A percentile compares a stretch with the other conserved stretches of the same genome.
Conservation (phyloP, 805 yeast genomes). For the Metschnikowia matae region DNA sequence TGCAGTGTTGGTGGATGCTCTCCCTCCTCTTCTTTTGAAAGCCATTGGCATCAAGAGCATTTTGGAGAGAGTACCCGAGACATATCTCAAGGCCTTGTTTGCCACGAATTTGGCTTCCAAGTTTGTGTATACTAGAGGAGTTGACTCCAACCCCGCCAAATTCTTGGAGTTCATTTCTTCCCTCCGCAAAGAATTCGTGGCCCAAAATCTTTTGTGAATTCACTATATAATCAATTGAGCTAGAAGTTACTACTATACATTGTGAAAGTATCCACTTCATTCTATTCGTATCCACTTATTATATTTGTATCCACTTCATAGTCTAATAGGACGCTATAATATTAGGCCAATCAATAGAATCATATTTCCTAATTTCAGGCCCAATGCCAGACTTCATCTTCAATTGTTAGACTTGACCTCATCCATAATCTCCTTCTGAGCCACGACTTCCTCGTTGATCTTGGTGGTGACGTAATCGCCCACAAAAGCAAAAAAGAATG, state of each 20-base stretch:
- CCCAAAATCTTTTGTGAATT: conserved; percentile 27
- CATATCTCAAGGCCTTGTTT: conserved; percentile 83
- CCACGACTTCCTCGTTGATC: conserved; percentile 34
- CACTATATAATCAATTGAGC: not conserved
- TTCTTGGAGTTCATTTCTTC: conserved; percentile 66
- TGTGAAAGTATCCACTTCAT: too few species aligned
- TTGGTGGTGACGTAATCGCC: conserved; percentile 38
- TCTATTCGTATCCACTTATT: too few species aligned
- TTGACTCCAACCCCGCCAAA: conserved; percentile 74
- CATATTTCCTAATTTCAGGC: too few species aligned
- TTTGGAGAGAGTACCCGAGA: conserved; percentile 74
- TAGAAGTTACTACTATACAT: not conserved
- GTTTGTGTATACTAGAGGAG: conserved; percentile 79
- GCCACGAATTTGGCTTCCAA: conserved; percentile 82
- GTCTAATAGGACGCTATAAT: too few species aligned
- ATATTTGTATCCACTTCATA: too few species aligned
- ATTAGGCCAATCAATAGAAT: too few species aligned
- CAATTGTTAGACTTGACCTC: conserved; percentile 15
- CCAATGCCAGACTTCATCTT: not conserved
- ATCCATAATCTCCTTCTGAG: conserved; percentile 27
- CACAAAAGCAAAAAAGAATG: conserved; percentile 35
- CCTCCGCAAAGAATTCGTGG: conserved; percentile 44
- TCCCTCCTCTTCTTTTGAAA: conserved; percentile 70
- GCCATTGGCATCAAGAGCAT: conserved; percentile 65
- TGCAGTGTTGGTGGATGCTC: conserved; percentile 67